These are phyloP conservation scores for Trichoderma atrobrunneum DNA, from an alignment of 2,329 filamentous ascomycete species.

Conservation along the genomic window DNA sequence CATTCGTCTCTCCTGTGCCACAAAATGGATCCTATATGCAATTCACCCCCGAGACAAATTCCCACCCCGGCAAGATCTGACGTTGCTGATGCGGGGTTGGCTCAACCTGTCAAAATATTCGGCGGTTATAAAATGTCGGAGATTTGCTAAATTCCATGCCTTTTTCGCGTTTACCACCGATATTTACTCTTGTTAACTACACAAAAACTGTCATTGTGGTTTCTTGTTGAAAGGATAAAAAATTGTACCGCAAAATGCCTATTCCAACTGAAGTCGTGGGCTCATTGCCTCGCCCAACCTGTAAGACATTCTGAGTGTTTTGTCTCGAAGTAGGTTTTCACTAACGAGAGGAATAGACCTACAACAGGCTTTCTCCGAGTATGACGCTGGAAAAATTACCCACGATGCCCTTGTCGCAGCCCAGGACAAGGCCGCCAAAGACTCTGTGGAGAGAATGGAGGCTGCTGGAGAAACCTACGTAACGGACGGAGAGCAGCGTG, in stretches of 20 bases:
- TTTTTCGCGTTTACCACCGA: neutral
- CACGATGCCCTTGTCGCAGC: conserved; percentile 2
- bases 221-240: no score
- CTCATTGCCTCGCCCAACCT: conserved; percentile 12
- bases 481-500: conserved; percentile 21
- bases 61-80: neutral
- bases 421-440: conserved; percentile 18
- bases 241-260: neutral
- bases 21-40: neutral
- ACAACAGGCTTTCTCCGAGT: conserved; percentile 18
- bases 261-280: conserved; percentile 17
- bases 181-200: neutral
- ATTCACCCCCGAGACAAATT: neutral
- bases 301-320: neutral
- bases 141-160: neutral
- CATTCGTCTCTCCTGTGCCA: neutral
- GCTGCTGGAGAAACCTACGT: conserved; percentile 13
- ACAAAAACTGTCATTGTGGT: neutral
- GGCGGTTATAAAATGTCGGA: neutral
- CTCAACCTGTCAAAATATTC: neutral
- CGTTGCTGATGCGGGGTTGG: conserved; percentile 17
- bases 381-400: conserved; percentile 16
- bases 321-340: no score
- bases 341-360: conserved; percentile 6
- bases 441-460: conserved; percentile 18